Base-by-base conservation (phyloP, 306 rosid species). In the Lithocarpus polystachyus region DNA sequence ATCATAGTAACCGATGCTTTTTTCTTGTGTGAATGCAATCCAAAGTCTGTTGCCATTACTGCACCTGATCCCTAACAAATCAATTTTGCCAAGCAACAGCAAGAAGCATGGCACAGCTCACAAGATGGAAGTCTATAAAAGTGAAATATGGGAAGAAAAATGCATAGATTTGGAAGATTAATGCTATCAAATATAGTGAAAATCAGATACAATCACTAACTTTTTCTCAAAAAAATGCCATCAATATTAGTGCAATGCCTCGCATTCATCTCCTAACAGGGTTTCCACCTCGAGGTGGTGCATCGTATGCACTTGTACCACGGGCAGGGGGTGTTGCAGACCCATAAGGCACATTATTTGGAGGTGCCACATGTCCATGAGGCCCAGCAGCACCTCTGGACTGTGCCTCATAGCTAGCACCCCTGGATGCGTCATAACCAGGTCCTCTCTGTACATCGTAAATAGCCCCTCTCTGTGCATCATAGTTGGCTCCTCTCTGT, bases 291-390 rank as follows among this genome's bases (percentile, higher is more conserved):
- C 91, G 95, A 56, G 88, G 53, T 5, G 74, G 84, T 65, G 87
- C 86, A 59, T 92, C 93, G 0, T 83, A 90, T 23, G 89, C 97
- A 69, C 74, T 82, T 67, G 85, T 88, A 73, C 84, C 68, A 17
- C 82, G 92, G 6, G 84, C 70, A 26, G 97, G 97, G 0, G 97
- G 94, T 15, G 97, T 90, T 52, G 90, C 71, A 31, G 97, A 88
- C 18, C 90, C 90, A 53, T 86, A 92, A 12, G 90, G 85, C 71
- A 78, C 86, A 53, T 87, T 90, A 86, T 78, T 88, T 56, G 71
- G 71, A 0, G 86, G 83, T 1, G 79, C 61, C 20, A 73, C 80
- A 60, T 85, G 97, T 79, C 97, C 97, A 29, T 79, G 93, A 3
- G 86, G 87, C 53, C 80, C 93, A 57, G 79, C 75, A 81, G 79